phyloP scores from a whole-genome alignment of 2,329 filamentous ascomycete genomes.

The Cercospora sojina region DNA sequence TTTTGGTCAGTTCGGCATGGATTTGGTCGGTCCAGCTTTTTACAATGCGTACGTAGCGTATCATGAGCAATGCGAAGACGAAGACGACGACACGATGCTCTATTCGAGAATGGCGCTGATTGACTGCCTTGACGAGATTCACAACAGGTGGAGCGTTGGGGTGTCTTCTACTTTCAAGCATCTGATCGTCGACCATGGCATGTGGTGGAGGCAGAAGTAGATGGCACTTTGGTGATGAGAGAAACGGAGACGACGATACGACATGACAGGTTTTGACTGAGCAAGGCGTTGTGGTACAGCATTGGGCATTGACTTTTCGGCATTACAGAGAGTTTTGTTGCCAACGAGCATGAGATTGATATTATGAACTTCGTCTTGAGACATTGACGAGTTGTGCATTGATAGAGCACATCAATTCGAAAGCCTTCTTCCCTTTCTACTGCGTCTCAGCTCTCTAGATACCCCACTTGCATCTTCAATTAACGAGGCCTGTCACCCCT shows the following conservation, averaged over 20 bases:
- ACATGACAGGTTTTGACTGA: not conserved
- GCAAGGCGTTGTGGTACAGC: not conserved
- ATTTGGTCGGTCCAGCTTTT: constrained; percentile 1
- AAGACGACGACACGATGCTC: not conserved
- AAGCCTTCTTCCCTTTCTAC: not conserved
- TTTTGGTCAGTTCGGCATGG: constrained; percentile 10
- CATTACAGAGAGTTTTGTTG: not conserved
- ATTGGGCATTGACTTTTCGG: not conserved
- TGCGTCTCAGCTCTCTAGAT: not conserved
- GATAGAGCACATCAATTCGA: not conserved
- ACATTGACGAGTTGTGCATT: not conserved
- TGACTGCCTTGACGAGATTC: constrained; percentile 5
- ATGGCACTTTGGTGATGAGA: not conserved
- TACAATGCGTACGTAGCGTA: constrained; percentile 3
- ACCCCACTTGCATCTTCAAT: not conserved
- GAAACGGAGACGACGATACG: not conserved
- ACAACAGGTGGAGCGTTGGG: not conserved
- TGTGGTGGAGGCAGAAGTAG: constrained; percentile 4
- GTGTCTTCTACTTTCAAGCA: not conserved
- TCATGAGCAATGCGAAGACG: constrained; percentile 2
- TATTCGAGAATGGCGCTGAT: not conserved
- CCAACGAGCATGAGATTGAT: not conserved
- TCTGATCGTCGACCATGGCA: not conserved
- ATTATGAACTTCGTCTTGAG: not conserved
- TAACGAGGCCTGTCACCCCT: not conserved